Base-by-base conservation (phyloP, 192 early-diverging fungal species). In the Neocallimastix lanati region DNA sequence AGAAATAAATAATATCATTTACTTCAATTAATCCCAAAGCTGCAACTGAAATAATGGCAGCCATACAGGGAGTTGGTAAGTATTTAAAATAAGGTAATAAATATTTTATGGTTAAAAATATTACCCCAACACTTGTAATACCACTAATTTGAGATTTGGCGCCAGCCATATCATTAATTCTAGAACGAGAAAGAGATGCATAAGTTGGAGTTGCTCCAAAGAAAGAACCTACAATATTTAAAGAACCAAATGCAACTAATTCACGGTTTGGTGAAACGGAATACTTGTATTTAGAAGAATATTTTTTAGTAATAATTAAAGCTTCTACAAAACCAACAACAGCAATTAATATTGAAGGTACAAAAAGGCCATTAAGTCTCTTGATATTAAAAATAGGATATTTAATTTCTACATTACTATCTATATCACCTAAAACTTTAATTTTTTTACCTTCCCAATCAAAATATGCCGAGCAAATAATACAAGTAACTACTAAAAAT, bases 281-380 rank as follows among this genome's bases (percentile, higher is more conserved):
- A 81, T 98, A 97, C 84, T 96, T 94, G 86, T 96, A 93, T 77
- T 93, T 90, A 78, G 90, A 91, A 0, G 96, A 92, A 83, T 96
- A 98, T 29, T 94, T 94, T 82, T 97, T 96, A 7, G 95, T 92
- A 27, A 96, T 93, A 29, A 93, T 96, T 81, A 99, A 93, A 28
- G 94, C 94, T 85, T 99, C 97, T 28, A 99, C 96, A 82, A 99
- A 97, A 5, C 97, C 97, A 81, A 99, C 93, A 83, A 98, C 91
- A 40, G 97, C 92, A 78, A 98, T 96, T 27, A 97, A 87, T 77
- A 94, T 93, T 4, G 94, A 90, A 4, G 93, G 93, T 21, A 95
- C 87, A 79, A 96, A 84, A 37, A 96, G 83, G 80, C 88, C 88
- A 77, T 90, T 91, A 67, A 95, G 79, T 76, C 88, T 86, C 15